Percentiles rank a stretch among this genome's conserved stretches.
phyloP scores from a whole-genome alignment of 139 green algal genomes.

The Asterochloris erici region DNA sequence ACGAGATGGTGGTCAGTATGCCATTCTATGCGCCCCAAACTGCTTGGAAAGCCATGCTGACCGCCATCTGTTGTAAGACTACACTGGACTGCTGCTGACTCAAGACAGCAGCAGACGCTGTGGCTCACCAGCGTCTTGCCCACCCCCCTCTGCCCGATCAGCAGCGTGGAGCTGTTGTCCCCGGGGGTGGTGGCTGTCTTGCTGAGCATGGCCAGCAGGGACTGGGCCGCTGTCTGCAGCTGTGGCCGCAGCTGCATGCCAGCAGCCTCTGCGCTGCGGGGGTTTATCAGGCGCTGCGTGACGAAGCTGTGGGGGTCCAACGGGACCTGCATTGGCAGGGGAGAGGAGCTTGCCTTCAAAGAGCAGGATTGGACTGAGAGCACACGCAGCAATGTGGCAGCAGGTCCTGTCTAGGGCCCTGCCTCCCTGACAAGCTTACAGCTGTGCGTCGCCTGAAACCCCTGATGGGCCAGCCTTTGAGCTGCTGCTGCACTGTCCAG shows the following conservation, averaged over 20 bases:
- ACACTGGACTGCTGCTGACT: background rate
- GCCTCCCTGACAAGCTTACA: too few relatives aligned
- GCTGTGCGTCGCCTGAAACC: too few relatives aligned
- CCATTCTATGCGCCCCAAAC: background rate
- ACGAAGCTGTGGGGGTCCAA: background rate
- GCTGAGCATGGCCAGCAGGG: slow-evolving; percentile 24
- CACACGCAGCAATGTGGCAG: background rate
- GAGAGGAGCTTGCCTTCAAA: background rate
- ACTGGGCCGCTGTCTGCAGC: slow-evolving; percentile 12
- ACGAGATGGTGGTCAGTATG: background rate
- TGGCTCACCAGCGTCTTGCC: slow-evolving; percentile 52
- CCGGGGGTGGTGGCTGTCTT: slow-evolving; percentile 27
- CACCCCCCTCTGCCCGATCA: slow-evolving; percentile 41
- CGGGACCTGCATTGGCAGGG: background rate
- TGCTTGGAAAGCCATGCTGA: background rate
- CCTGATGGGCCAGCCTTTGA: background rate
- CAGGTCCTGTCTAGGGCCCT: too few relatives aligned
- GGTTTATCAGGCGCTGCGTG: slow-evolving; percentile 10
- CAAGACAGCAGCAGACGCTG: background rate
- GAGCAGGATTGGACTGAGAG: background rate
- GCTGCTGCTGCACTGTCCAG: background rate
- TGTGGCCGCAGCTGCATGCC: slow-evolving; percentile 26
- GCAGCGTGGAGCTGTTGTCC: slow-evolving; percentile 33
- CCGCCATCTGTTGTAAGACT: background rate
- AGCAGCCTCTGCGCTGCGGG: slow-evolving; percentile 10